phyloP scores from a whole-genome alignment of 202 grass and related monocot genomes.

The Panicum hallii region DNA sequence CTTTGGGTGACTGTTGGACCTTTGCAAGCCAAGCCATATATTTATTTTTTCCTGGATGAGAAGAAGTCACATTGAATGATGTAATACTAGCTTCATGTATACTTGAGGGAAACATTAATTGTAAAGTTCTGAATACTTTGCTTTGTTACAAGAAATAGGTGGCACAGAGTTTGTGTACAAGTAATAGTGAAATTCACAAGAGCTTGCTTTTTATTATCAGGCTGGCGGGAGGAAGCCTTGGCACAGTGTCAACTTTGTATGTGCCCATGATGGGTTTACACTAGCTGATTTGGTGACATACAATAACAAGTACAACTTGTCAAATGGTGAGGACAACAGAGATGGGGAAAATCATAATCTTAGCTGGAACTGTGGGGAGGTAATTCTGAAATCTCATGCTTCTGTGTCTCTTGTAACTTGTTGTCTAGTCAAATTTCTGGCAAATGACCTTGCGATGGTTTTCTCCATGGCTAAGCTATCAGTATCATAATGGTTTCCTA shows the following conservation, averaged over 20 bases:
- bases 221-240: conserved; percentile 92
- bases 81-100: not conserved
- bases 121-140: not conserved
- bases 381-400: conserved; percentile 42
- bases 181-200: conserved; percentile 21
- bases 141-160: not conserved
- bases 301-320: conserved; percentile 86
- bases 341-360: conserved; percentile 99
- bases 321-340: conserved; percentile 87
- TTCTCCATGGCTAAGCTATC: conserved; percentile 5
- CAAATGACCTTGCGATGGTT: conserved; percentile 30
- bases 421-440: conserved; percentile 14
- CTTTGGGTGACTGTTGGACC: not conserved
- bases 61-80: not conserved
- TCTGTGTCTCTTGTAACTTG: conserved; percentile 24
- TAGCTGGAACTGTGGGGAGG: conserved; percentile 98
- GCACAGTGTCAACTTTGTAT: conserved; percentile 96
- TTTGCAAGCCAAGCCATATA: not conserved
- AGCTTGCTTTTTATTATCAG: conserved; percentile 50
- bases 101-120: not conserved
- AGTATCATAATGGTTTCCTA: conserved; percentile 5
- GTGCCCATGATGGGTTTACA: conserved; percentile 97
- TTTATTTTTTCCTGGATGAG: not conserved
- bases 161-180: not conserved
- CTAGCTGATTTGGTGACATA: conserved; percentile 94